Evolutionary conservation across 176 grass and related monocot genomes (phyloP), one percentile per base, ranked within the genome.

Genomic region (Cenchrus americanus): DNA sequence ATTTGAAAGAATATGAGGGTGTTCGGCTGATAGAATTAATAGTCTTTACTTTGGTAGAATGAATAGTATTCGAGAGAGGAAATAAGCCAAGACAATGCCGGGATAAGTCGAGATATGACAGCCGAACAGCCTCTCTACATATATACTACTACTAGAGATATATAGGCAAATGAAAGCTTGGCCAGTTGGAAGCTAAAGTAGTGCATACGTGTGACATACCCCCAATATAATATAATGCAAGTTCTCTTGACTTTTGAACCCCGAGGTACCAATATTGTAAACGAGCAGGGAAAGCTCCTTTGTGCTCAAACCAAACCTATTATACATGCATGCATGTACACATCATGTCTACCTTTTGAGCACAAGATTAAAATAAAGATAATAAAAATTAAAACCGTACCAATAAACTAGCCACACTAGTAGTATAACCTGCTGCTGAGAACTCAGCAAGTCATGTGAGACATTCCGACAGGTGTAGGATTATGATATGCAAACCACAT

Each of bases 401-500:
- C 54, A 81, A 6, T 5, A 76, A 27, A 69, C 53, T 67, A 69
- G 23, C 21, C 40, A 81, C 8, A 13, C 50, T 40, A 14, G 1
- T 30, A 30, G 27, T 30, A 30, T 30, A 19, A 60, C 51, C 17
- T 15, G 10, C 23, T 72, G 50, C 77, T 76, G 62, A 57, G 18
- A 53, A 49, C 10, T 51, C 12, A 42, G 65, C 48, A 53, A 4
- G 34, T 68, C 62, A 26, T 19, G 22, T 24, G 37, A 69, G 79
- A 81, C 51, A 82, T 59, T 27, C 47, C 55, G 58, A 72, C 75
- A 74, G 44, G 43, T 22, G n/a, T 62, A 67, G 23, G 88, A 79
- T 10, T 83, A 83, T 90, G 75, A 79, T 68, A 87, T 37, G 79
- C 75, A 87, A 80, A 74, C 87, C 77, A 55, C 66, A 88, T 5